These are phyloP conservation scores for Spergularia azorica DNA, from an alignment of 179 eudicot species.

Conservation along the genomic window DNA sequence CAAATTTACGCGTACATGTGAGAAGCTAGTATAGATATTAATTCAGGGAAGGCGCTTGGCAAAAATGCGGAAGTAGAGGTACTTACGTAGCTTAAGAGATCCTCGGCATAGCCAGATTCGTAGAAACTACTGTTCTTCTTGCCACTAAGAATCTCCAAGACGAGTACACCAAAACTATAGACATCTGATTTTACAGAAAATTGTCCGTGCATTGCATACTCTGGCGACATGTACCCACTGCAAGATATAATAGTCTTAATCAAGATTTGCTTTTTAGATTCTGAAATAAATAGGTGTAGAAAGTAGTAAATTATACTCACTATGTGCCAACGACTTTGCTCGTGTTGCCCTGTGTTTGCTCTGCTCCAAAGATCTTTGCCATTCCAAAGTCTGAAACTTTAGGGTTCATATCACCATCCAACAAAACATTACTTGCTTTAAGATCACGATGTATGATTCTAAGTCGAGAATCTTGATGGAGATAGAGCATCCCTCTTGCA, in stretches of 20 bases:
- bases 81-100: constrained; percentile 35
- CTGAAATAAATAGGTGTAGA: too few species aligned
- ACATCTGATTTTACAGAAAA: constrained; percentile 34
- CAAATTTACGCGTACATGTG: background rate
- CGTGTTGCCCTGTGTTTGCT: constrained; percentile 35
- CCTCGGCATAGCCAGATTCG: constrained; percentile 20
- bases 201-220: constrained; percentile 38
- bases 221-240: constrained; percentile 38
- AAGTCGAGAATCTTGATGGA: constrained; percentile 38
- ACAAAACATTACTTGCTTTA: constrained; percentile 35
- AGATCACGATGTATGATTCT: constrained; percentile 40
- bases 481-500: constrained; percentile 44
- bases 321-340: constrained; percentile 38
- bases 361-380: constrained; percentile 32
- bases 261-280: background rate
- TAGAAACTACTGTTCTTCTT: constrained; percentile 26
- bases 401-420: constrained; percentile 35
- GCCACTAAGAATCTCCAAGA: constrained; percentile 35
- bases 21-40: background rate
- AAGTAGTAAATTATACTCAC: constrained; percentile 19
- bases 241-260: background rate
- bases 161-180: constrained; percentile 33
- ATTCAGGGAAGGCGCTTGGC: too few species aligned
- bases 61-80: background rate
- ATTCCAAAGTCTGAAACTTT: constrained; percentile 42